Evolutionary conservation across 2,329 filamentous ascomycete genomes (phyloP).

Genomic region (Pseudogymnoascus sp.): DNA sequence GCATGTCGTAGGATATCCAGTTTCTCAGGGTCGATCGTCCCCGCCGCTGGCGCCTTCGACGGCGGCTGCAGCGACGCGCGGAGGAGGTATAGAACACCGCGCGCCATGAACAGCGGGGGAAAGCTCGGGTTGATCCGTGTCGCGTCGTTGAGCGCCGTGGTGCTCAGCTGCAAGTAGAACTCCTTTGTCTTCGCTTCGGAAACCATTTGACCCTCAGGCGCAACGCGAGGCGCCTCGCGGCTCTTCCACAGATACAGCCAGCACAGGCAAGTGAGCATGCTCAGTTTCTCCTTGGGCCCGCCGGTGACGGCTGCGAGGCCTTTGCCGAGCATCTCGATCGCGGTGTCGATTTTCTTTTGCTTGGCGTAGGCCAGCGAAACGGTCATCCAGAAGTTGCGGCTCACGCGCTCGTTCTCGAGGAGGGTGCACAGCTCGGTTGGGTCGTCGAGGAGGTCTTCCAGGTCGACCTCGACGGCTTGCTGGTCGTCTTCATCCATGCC

Average conservation of each 20-base stretch:
- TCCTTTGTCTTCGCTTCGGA: constrained; percentile 85
- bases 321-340: constrained; percentile 61
- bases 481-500: constrained; percentile 49
- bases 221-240: constrained; percentile 56
- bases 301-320: constrained; percentile 52
- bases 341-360: constrained; percentile 83
- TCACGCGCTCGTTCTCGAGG: constrained; percentile 86
- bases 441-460: constrained; percentile 85
- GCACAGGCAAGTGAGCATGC: constrained; percentile 56
- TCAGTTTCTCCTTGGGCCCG: constrained; percentile 56
- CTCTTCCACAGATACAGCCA: constrained; percentile 66
- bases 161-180: constrained; percentile 83
- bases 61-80: constrained; percentile 76
- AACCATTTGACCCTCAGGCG: constrained; percentile 52
- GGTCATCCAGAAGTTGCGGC: constrained; percentile 95
- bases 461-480: constrained; percentile 81
- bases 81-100: constrained; percentile 80
- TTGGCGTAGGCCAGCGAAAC: constrained; percentile 95
- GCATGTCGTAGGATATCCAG: constrained; percentile 76
- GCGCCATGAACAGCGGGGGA: constrained; percentile 80
- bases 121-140: constrained; percentile 87
- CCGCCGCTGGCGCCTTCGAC: constrained; percentile 54
- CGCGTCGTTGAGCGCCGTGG: constrained; percentile 87
- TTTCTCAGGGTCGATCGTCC: constrained; percentile 59
- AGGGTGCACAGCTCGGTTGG: constrained; percentile 90